These are phyloP conservation scores for Talaromyces ruber DNA, from an alignment of 495 filamentous ascomycete species.

Conservation along the genomic window DNA sequence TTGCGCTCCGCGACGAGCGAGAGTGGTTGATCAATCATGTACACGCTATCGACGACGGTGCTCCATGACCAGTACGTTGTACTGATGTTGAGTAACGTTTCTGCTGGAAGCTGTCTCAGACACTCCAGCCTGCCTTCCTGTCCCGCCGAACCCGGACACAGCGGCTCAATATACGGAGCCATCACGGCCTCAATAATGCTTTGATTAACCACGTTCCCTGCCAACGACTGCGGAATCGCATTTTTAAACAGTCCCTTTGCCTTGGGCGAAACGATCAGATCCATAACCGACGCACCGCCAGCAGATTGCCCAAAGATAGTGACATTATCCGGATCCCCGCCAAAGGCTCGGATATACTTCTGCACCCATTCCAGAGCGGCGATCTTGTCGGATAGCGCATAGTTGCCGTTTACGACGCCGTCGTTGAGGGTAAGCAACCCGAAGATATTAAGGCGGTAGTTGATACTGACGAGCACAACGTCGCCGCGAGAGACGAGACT, in stretches of 20 bases:
- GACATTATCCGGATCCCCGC: slow-evolving; percentile 38
- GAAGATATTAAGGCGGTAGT: slow-evolving; percentile 34
- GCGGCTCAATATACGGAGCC: neutral
- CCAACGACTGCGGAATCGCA: slow-evolving; percentile 19
- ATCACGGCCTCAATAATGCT: neutral
- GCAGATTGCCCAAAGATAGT: slow-evolving; percentile 47
- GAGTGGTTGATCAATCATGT: neutral
- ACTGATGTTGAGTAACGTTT: slow-evolving; percentile 2
- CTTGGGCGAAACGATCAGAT: slow-evolving; percentile 31
- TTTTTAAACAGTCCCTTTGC: slow-evolving; percentile 24
- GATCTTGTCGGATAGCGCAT: slow-evolving; percentile 31
- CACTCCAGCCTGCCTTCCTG: neutral
- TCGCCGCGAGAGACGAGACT: slow-evolving; percentile 37
- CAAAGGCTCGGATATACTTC: slow-evolving; percentile 39
- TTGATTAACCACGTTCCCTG: neutral
- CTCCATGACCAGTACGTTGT: neutral
- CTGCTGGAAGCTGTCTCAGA: neutral
- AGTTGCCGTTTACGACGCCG: slow-evolving; percentile 24
- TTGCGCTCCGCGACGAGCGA: neutral
- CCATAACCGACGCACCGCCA: slow-evolving; percentile 46
- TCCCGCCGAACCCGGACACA: neutral
- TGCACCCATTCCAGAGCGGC: slow-evolving; percentile 42
- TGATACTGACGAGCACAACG: slow-evolving; percentile 40
- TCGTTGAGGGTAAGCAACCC: slow-evolving; percentile 28
- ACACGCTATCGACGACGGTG: neutral